These are phyloP conservation scores for Fusarium marasasianum DNA, from an alignment of 2,329 filamentous ascomycete species.

Conservation along the genomic window DNA sequence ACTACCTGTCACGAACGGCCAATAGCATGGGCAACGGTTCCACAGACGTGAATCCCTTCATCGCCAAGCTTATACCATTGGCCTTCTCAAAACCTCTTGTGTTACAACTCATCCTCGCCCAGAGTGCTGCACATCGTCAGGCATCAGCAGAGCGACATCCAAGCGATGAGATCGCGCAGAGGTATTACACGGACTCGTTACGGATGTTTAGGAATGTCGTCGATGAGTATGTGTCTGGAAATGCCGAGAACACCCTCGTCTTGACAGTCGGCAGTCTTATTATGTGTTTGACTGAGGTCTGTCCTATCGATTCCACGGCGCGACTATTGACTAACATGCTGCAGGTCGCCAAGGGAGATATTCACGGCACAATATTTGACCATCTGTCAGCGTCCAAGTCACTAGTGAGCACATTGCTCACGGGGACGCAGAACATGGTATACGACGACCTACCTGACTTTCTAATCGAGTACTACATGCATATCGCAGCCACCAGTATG, in stretches of 20 bases:
- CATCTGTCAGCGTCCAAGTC: slow-evolving; percentile 56
- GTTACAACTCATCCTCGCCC: slow-evolving; percentile 57
- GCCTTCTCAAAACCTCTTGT: slow-evolving; percentile 57
- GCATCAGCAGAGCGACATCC: slow-evolving; percentile 42
- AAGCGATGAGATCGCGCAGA: slow-evolving; percentile 46
- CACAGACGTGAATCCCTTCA: slow-evolving; percentile 56
- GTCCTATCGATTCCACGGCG: neutral
- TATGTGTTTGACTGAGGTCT: slow-evolving; percentile 58
- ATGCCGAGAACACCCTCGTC: slow-evolving; percentile 49
- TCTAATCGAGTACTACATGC: slow-evolving; percentile 59
- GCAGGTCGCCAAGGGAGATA: slow-evolving; percentile 54
- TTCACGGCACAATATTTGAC: slow-evolving; percentile 56
- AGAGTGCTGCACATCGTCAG: slow-evolving; percentile 53
- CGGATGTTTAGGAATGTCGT: slow-evolving; percentile 49
- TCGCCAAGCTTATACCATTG: slow-evolving; percentile 56
- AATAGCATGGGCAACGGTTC: slow-evolving; percentile 60
- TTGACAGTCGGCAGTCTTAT: slow-evolving; percentile 56
- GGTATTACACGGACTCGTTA: slow-evolving; percentile 50
- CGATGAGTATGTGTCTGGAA: slow-evolving; percentile 47
- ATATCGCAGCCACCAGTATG: slow-evolving; percentile 58
- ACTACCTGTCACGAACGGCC: slow-evolving; percentile 56
- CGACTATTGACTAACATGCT: slow-evolving; percentile 7
- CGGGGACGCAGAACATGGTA: slow-evolving; percentile 44
- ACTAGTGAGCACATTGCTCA: slow-evolving; percentile 51
- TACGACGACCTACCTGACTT: slow-evolving; percentile 54